Evolutionary conservation across 192 early-diverging fungal species (phyloP).

Genomic region (Coemansia sp.): DNA sequence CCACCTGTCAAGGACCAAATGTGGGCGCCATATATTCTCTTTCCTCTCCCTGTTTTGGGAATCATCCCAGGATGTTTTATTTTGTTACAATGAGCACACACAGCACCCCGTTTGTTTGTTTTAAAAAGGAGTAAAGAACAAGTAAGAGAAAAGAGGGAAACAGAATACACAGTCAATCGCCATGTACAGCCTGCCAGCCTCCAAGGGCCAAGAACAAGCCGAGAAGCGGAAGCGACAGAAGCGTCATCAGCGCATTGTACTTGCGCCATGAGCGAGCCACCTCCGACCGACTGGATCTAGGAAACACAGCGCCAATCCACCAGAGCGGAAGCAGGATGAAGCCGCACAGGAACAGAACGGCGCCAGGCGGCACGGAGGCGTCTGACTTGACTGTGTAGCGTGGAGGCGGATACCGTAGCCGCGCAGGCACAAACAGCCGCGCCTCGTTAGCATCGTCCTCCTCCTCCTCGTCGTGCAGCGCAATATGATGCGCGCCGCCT

Average conservation of each 20-base stretch:
- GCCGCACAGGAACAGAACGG: slow-evolving; percentile 41
- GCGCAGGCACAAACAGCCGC: slow-evolving; percentile 38
- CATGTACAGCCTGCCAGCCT: slow-evolving; percentile 52
- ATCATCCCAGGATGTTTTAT: too few species aligned
- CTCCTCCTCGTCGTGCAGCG: slow-evolving; percentile 39
- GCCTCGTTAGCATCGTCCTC: slow-evolving; percentile 55
- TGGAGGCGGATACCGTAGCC: slow-evolving; percentile 41
- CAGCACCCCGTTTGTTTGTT: too few species aligned
- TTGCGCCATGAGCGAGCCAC: slow-evolving; percentile 52
- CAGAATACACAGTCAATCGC: slow-evolving; percentile 6
- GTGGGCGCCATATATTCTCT: background rate
- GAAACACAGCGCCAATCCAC: slow-evolving; percentile 54
- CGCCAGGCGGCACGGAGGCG: slow-evolving; percentile 27
- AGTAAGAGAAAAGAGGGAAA: background rate
- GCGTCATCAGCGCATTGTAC: slow-evolving; percentile 55
- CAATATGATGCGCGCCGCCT: slow-evolving; percentile 1
- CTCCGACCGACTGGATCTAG: slow-evolving; percentile 20
- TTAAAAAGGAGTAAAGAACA: background rate
- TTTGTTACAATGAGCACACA: too few species aligned
- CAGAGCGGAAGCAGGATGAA: slow-evolving; percentile 53
- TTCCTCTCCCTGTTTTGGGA: too few species aligned
- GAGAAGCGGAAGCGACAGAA: slow-evolving; percentile 50
- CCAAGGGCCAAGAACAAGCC: slow-evolving; percentile 52
- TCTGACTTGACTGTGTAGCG: slow-evolving; percentile 30
- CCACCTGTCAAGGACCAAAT: background rate